Percentiles rank a stretch among this genome's conserved stretches.
Evolutionary conservation across 257 asterid genomes (phyloP).

Genomic region (Primulina tabacum): DNA sequence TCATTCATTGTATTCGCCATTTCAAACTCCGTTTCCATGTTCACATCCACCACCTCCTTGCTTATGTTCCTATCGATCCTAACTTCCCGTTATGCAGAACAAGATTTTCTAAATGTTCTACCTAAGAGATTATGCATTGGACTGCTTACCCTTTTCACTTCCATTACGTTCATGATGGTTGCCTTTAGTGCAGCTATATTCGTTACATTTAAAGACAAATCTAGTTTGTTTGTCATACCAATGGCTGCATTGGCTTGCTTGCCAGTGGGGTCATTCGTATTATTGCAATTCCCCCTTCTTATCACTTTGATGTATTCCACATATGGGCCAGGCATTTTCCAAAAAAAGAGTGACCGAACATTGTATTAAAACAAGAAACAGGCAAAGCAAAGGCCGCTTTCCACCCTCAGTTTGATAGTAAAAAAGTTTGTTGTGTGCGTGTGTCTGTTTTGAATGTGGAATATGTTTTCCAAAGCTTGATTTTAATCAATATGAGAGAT

Average conservation of each 20-base stretch:
- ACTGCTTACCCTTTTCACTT: background rate
- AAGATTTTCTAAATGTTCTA: slow-evolving; percentile 4
- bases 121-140: slow-evolving; percentile 1
- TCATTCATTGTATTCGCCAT: slow-evolving; percentile 9
- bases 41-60: slow-evolving; percentile 14
- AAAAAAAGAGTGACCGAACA: background rate
- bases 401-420: no score
- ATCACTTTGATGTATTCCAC: background rate
- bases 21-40: slow-evolving; percentile 1
- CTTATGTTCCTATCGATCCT: slow-evolving; percentile 11
- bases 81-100: slow-evolving; percentile 3
- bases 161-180: slow-evolving; percentile 3
- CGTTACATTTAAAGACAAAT: background rate
- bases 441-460: no score
- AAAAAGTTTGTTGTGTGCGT: no score
- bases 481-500: no score
- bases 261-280: background rate
- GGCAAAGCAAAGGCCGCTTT: no score
- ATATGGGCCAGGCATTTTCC: slow-evolving; percentile 8
- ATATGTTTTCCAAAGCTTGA: no score
- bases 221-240: background rate
- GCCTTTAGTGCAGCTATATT: background rate
- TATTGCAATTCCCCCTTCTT: slow-evolving; percentile 9
- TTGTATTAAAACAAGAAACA: background rate
- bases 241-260: background rate